A percentile compares a stretch with the other conserved stretches of the same genome.
phyloP scores from a whole-genome alignment of 2,329 filamentous ascomycete genomes.

The Tolypocladium amazonense region DNA sequence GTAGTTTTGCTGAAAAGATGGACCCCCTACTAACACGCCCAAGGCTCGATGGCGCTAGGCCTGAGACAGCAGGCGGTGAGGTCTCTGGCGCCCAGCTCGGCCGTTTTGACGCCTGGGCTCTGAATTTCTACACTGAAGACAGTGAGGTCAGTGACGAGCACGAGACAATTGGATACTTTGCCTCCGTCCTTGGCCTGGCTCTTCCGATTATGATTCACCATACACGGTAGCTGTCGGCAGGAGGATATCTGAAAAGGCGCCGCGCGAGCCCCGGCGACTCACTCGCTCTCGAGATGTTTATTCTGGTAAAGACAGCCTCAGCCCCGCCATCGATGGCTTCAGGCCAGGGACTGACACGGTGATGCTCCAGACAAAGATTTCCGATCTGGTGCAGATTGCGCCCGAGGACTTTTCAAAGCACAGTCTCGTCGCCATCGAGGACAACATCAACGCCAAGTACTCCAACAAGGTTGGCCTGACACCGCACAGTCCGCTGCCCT shows the following conservation, averaged over 20 bases:
- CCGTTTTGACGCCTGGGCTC: neutral
- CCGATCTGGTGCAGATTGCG: constrained; percentile 86
- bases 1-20: neutral
- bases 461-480: constrained; percentile 61
- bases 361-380: constrained; percentile 66
- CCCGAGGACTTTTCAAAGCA: constrained; percentile 81
- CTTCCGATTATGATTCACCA: neutral
- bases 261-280: neutral
- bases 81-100: neutral
- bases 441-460: constrained; percentile 96
- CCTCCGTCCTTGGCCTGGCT: neutral
- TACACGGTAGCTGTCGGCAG: neutral
- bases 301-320: constrained; percentile 1
- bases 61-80: constrained; percentile 3
- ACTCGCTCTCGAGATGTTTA: constrained; percentile 2
- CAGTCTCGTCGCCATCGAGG: constrained; percentile 77
- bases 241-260: neutral
- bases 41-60: neutral
- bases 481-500: neutral
- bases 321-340: neutral
- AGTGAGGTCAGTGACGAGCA: neutral
- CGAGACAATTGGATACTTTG: neutral
- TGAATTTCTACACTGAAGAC: neutral
- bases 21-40: neutral
- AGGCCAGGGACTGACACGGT: neutral